A percentile compares a stretch with the other conserved stretches of the same genome.
These are phyloP conservation scores for Thielaviopsis ethacetica DNA, from an alignment of 2,329 filamentous ascomycete genomes.

Conservation along the genomic window DNA sequence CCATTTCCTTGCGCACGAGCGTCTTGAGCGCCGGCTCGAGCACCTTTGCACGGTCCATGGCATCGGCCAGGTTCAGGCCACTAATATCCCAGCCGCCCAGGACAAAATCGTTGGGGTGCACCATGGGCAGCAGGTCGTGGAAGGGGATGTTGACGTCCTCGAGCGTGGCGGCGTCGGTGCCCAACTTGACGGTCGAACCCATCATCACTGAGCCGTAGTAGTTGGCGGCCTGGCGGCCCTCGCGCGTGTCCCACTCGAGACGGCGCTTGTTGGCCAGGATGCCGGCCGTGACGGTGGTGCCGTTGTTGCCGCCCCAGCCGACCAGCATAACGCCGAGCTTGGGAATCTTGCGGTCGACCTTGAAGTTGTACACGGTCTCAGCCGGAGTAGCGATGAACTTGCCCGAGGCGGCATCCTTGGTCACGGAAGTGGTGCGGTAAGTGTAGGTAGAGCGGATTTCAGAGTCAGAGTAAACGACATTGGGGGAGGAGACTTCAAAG, in stretches of 20 bases:
- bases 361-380: constrained; percentile 91
- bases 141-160: constrained; percentile 94
- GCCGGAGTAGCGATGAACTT: constrained; percentile 71
- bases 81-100: constrained; percentile 98
- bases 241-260: constrained; percentile 84
- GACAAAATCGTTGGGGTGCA: constrained; percentile 88
- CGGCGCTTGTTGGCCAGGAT: constrained; percentile 87
- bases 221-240: constrained; percentile 72
- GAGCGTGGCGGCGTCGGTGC: constrained; percentile 65
- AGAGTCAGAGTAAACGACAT: constrained; percentile 75
- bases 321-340: constrained; percentile 96
- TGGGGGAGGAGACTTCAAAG: constrained; percentile 82
- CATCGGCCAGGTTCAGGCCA: constrained; percentile 67
- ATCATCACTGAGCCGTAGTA: constrained; percentile 98
- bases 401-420: constrained; percentile 47
- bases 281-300: constrained; percentile 88
- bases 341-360: constrained; percentile 83
- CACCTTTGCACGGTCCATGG: constrained; percentile 92
- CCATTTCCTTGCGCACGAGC: constrained; percentile 85
- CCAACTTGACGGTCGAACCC: constrained; percentile 93
- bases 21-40: constrained; percentile 89
- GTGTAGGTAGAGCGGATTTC: constrained; percentile 90
- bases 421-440: constrained; percentile 84
- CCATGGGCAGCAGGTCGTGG: constrained; percentile 86
- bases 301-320: constrained; percentile 96